Conservation (phyloP, 768 basidiomycete species). For the Chlorophyllum brunneum region DNA sequence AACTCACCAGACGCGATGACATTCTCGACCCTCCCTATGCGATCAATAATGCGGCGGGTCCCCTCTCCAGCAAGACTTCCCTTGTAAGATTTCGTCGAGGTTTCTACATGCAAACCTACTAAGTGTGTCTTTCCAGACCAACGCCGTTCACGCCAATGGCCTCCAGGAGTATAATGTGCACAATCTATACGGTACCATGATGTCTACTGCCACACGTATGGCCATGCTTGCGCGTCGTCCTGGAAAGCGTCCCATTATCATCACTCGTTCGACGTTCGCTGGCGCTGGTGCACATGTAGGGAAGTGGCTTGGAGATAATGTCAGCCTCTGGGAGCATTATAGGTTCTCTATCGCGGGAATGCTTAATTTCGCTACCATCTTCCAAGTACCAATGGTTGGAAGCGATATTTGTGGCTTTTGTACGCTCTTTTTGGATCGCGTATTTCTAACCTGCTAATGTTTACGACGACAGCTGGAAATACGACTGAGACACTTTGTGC, state of each 20-base stretch:
- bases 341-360: constrained; percentile 58
- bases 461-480: constrained; percentile 36
- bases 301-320: constrained; percentile 72
- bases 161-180: constrained; percentile 59
- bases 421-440: constrained; percentile 21
- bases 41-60: constrained; percentile 54
- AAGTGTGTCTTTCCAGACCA: constrained; percentile 24
- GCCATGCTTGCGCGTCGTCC: constrained; percentile 65
- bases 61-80: constrained; percentile 51
- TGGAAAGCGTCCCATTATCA: constrained; percentile 55
- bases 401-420: constrained; percentile 71
- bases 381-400: constrained; percentile 74
- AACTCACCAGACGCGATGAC: constrained; percentile 24
- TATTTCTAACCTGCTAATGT: neutral
- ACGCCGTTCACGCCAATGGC: constrained; percentile 52
- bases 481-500: constrained; percentile 69
- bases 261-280: constrained; percentile 72
- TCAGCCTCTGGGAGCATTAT: constrained; percentile 58
- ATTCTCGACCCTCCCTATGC: constrained; percentile 52
- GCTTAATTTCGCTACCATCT: constrained; percentile 61
- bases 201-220: constrained; percentile 57
- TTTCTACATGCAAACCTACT: neutral
- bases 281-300: constrained; percentile 66
- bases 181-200: constrained; percentile 71
- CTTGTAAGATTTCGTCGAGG: constrained; percentile 32